Evolutionary conservation across 2,329 filamentous ascomycete species (phyloP).

Genomic region (Colletotrichum viniferum): DNA sequence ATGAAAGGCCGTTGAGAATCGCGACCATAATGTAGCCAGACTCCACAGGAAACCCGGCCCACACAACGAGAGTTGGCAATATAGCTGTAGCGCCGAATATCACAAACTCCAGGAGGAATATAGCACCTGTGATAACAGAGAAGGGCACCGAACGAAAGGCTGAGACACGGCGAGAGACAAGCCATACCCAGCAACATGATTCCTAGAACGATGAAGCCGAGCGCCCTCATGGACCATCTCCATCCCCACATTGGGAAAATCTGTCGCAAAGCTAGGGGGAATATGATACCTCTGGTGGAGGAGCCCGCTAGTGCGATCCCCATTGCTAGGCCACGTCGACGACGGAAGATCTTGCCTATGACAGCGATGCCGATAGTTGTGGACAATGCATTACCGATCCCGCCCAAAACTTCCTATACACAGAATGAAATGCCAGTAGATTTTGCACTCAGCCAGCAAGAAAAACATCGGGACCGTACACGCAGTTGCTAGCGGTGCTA

Average conservation of each 20-base stretch:
- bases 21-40: slow-evolving; percentile 49
- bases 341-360: slow-evolving; percentile 32
- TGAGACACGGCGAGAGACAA: slow-evolving; percentile 40
- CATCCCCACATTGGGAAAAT: slow-evolving; percentile 32
- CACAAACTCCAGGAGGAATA: slow-evolving; percentile 53
- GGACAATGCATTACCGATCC: slow-evolving; percentile 42
- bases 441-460: slow-evolving; percentile 47
- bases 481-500: slow-evolving; percentile 39
- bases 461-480: slow-evolving; percentile 44
- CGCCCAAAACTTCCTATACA: slow-evolving; percentile 44
- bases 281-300: slow-evolving; percentile 30
- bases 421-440: slow-evolving; percentile 54
- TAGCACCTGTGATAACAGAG: slow-evolving; percentile 41
- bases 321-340: slow-evolving; percentile 25
- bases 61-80: slow-evolving; percentile 48
- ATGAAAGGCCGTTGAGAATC: slow-evolving; percentile 46
- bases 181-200: slow-evolving; percentile 28
- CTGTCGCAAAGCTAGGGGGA: slow-evolving; percentile 35
- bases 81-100: slow-evolving; percentile 51
- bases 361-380: slow-evolving; percentile 37
- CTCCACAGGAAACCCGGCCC: slow-evolving; percentile 35
- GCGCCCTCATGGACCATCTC: slow-evolving; percentile 35
- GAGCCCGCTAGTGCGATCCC: slow-evolving; percentile 26
- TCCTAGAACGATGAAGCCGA: slow-evolving; percentile 31
- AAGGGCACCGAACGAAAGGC: slow-evolving; percentile 46